Conservation (phyloP, 1,284 basidiomycete species). For the Ganoderma multipileum region DNA sequence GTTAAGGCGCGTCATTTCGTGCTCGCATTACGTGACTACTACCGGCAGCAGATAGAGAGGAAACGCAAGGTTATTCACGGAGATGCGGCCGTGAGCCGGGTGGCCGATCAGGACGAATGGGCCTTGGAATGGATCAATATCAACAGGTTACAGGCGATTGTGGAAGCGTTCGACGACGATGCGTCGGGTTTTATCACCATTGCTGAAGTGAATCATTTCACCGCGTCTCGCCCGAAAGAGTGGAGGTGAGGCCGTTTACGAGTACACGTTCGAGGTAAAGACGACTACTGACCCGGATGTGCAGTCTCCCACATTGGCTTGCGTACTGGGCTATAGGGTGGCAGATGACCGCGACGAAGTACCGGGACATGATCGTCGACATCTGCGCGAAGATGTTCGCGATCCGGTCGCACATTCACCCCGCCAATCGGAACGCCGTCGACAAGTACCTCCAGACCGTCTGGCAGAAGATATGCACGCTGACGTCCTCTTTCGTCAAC, state of each 20-base stretch:
- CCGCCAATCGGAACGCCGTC: slow-evolving; percentile 29
- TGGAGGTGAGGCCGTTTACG: slow-evolving; percentile 29
- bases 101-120: slow-evolving; percentile 41
- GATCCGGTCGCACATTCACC: slow-evolving; percentile 23
- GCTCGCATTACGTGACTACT: slow-evolving; percentile 43
- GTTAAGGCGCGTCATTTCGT: slow-evolving; percentile 44
- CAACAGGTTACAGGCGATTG: slow-evolving; percentile 48
- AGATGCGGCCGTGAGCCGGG: background rate
- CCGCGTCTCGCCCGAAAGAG: slow-evolving; percentile 26
- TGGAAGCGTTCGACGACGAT: slow-evolving; percentile 56
- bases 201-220: slow-evolving; percentile 53
- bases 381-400: slow-evolving; percentile 34
- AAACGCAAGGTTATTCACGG: background rate
- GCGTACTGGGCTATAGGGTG: slow-evolving; percentile 32
- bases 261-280: background rate
- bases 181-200: slow-evolving; percentile 52
- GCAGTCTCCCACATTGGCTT: slow-evolving; percentile 27
- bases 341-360: slow-evolving; percentile 28
- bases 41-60: slow-evolving; percentile 30
- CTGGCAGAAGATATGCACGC: slow-evolving; percentile 20
- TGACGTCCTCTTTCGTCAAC: slow-evolving; percentile 16
- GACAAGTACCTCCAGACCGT: slow-evolving; percentile 24
- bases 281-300: background rate
- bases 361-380: slow-evolving; percentile 31
- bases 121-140: slow-evolving; percentile 50